Percentiles rank a stretch among this genome's conserved stretches.
Evolutionary conservation across 169 alveolate species (phyloP).

Genomic region (Cyclospora cayetanensis): DNA sequence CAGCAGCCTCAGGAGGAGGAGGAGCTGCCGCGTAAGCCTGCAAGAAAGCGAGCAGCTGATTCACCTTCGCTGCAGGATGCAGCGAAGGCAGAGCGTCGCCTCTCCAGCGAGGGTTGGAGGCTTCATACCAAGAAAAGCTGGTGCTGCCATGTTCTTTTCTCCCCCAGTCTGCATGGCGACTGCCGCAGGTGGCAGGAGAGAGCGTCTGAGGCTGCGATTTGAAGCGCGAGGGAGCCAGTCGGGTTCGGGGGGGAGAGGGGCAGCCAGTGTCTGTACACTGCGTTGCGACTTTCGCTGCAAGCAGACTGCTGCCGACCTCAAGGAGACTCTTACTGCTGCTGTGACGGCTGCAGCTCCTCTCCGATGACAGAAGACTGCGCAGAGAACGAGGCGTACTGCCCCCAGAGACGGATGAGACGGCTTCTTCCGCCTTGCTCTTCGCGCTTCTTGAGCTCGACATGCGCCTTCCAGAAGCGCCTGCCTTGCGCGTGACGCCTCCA

Average conservation of each 20-base stretch:
- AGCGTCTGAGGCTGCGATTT: background rate
- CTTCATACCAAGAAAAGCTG: conserved; percentile 8
- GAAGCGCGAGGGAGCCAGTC: background rate
- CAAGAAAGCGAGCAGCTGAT: background rate
- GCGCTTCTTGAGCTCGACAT: background rate
- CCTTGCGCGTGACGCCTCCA: background rate
- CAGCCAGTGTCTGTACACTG: background rate
- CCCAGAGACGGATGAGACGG: background rate
- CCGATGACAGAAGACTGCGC: too few relatives aligned
- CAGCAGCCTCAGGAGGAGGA: background rate
- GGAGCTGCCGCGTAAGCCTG: conserved; percentile 15
- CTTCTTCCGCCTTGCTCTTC: background rate
- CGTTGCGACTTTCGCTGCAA: too few relatives aligned
- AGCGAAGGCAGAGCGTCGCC: background rate
- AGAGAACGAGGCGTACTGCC: too few relatives aligned
- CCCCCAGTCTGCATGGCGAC: too few relatives aligned
- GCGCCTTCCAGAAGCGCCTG: background rate
- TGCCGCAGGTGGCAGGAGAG: too few relatives aligned
- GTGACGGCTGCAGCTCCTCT: background rate
- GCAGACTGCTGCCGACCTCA: background rate
- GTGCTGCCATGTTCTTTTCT: too few relatives aligned
- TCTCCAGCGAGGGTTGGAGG: background rate
- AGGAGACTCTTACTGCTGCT: background rate
- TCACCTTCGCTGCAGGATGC: conserved; percentile 30
- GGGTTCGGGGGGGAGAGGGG: background rate